Conservation (phyloP, 495 filamentous ascomycete species). For the Podospora pseudopauciseta region DNA sequence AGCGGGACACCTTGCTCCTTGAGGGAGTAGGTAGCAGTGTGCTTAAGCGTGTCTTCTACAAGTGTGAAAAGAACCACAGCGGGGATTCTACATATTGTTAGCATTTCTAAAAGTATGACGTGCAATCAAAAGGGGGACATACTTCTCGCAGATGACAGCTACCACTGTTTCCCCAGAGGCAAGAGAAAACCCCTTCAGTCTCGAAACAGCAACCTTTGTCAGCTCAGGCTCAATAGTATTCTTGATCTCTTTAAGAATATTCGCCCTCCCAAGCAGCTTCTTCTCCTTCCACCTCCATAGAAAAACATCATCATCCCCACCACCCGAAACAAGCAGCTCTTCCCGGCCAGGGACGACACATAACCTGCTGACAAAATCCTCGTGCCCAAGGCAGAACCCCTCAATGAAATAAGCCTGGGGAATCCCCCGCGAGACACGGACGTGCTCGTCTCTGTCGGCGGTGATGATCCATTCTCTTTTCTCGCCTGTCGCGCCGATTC, state of each 20-base stretch:
- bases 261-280: conserved; percentile 49
- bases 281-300: conserved; percentile 77
- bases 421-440: conserved; percentile 78
- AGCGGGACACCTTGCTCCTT: conserved; percentile 61
- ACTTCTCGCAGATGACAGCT: conserved; percentile 68
- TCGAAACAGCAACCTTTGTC: conserved; percentile 51
- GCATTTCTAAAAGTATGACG: neutral
- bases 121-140: conserved; percentile 25
- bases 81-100: conserved; percentile 50
- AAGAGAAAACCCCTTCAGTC: conserved; percentile 35
- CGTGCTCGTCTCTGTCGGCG: conserved; percentile 93
- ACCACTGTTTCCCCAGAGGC: conserved; percentile 32
- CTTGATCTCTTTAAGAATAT: conserved; percentile 44
- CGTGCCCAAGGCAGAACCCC: conserved; percentile 80
- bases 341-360: conserved; percentile 56
- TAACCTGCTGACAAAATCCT: conserved; percentile 72
- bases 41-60: conserved; percentile 39
- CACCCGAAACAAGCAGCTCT: conserved; percentile 72
- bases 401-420: conserved; percentile 89
- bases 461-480: conserved; percentile 71
- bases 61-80: conserved; percentile 58
- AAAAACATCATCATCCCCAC: conserved; percentile 72
- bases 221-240: conserved; percentile 24
- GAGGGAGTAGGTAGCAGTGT: conserved; percentile 46
- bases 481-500: neutral